phyloP scores from a whole-genome alignment of 1,139 yeast species.

The Pichia sp. region DNA sequence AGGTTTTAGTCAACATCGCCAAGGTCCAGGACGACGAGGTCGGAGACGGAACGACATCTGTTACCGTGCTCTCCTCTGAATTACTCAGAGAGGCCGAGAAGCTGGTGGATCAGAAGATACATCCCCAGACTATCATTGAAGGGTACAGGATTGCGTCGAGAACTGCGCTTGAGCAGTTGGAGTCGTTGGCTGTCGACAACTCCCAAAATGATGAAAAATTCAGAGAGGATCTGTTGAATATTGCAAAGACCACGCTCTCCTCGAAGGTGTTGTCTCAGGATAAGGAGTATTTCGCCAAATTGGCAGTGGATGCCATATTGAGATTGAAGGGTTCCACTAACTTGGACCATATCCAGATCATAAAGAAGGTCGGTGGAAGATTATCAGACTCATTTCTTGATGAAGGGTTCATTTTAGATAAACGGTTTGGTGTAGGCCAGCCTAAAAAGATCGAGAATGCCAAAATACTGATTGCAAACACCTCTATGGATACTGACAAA shows the following conservation, averaged over 20 bases:
- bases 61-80: constrained; percentile 89
- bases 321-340: constrained; percentile 91
- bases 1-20: constrained; percentile 89
- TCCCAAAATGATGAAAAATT: constrained; percentile 59
- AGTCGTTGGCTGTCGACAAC: constrained; percentile 72
- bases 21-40: constrained; percentile 98
- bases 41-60: constrained; percentile 99
- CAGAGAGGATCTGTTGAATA: constrained; percentile 72
- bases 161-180: constrained; percentile 79
- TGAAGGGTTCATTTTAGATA: constrained; percentile 90
- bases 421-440: constrained; percentile 90
- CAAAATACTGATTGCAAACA: constrained; percentile 85
- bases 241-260: constrained; percentile 90
- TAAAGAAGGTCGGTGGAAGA: constrained; percentile 91
- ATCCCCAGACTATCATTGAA: constrained; percentile 96
- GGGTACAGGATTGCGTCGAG: constrained; percentile 87
- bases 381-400: constrained; percentile 88
- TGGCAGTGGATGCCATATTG: constrained; percentile 92
- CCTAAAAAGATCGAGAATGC: constrained; percentile 83
- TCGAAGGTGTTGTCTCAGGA: constrained; percentile 95
- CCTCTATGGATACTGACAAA: constrained; percentile 96
- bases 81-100: constrained; percentile 92
- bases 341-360: constrained; percentile 88
- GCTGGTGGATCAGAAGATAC: constrained; percentile 86
- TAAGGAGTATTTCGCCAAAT: constrained; percentile 77